Base-by-base conservation (phyloP, 108 stramenopile genomes). In the Cyclotella kingstonii region DNA sequence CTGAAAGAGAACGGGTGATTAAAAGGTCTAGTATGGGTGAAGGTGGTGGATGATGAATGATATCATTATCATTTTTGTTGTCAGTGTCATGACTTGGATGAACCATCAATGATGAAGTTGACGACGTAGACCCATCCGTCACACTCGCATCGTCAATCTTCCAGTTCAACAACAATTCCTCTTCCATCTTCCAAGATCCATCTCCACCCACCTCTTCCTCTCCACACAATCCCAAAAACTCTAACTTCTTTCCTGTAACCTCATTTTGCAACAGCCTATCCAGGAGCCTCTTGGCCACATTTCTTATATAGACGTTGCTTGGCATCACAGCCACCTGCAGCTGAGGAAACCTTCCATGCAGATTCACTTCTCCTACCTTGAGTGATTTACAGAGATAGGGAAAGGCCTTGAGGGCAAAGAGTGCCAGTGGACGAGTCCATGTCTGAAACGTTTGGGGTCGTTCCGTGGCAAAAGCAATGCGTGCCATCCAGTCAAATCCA, bases 401-500 rank as follows among this genome's bases (percentile, higher is more conserved):
- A 68, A 77, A 77, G n/a, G 76, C 76, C 54, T 73, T 73, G 25
- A 77, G 52, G 5, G 58, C 64, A 29, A 73, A 77, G 36, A 77
- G 36, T 17, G 47, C 70, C 57, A 77, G 26, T 1, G 66, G 51
- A 50, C 76, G 76, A 11, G 60, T 50, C 76, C 76, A 77, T 31
- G 48, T 51, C 14, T 9, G 14, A 48, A 77, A 77, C 10, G 42
- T 30, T 1, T 8, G 28, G 9, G 76, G 76, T 22, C 76, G 76
- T 14, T 49, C 66, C 26, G 38, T 68, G 15, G 42, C 38, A 48
- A 77, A 77, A 5, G 76, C 76, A 26, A 77, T 67, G 12, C 76
- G 76, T 0, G 44, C 40, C 71, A 73, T 72, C 76, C 76, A 77
- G 33, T 77, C 76, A 31, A 77, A 77, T 27, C 76, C 76, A 6